Evolutionary conservation across 2,329 filamentous ascomycete genomes (phyloP).

Genomic region (Chrysosporium keratinophilum): DNA sequence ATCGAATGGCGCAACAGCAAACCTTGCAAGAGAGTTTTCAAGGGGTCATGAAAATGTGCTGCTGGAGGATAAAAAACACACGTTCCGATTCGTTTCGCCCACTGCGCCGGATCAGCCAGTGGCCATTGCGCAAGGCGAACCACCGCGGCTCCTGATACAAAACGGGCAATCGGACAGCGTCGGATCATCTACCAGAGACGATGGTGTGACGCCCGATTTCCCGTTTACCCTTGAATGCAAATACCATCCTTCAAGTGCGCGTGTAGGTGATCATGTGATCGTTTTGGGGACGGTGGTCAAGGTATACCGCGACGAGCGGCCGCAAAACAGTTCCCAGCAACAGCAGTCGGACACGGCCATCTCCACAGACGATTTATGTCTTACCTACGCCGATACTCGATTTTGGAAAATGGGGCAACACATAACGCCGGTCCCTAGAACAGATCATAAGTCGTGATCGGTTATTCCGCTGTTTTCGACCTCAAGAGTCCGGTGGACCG

Average conservation of each 20-base stretch:
- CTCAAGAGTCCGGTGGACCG: too few relatives aligned
- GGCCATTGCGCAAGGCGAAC: slow-evolving; percentile 13
- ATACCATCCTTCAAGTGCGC: slow-evolving; percentile 28
- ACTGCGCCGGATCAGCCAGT: slow-evolving; percentile 1
- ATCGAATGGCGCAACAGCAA: slow-evolving; percentile 25
- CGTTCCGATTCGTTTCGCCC: slow-evolving; percentile 15
- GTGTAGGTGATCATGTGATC: slow-evolving; percentile 34
- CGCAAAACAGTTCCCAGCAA: background rate
- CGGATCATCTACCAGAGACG: background rate
- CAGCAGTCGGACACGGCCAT: slow-evolving; percentile 2
- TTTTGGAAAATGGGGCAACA: slow-evolving; percentile 35
- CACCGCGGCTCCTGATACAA: slow-evolving; percentile 14
- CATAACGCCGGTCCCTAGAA: slow-evolving; percentile 17
- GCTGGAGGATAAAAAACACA: slow-evolving; percentile 15
- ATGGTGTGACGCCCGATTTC: slow-evolving; percentile 20
- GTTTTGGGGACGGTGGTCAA: slow-evolving; percentile 31
- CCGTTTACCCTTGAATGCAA: slow-evolving; percentile 34
- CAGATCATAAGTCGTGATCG: background rate
- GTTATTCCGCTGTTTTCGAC: too few relatives aligned
- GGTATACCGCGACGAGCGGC: slow-evolving; percentile 18
- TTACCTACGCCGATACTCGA: slow-evolving; percentile 35
- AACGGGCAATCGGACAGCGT: background rate
- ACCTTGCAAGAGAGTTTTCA: slow-evolving; percentile 33
- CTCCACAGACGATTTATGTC: slow-evolving; percentile 23
- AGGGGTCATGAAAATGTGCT: slow-evolving; percentile 31